phyloP scores from a whole-genome alignment of 768 basidiomycete genomes.

The Chalciporus piperatus region DNA sequence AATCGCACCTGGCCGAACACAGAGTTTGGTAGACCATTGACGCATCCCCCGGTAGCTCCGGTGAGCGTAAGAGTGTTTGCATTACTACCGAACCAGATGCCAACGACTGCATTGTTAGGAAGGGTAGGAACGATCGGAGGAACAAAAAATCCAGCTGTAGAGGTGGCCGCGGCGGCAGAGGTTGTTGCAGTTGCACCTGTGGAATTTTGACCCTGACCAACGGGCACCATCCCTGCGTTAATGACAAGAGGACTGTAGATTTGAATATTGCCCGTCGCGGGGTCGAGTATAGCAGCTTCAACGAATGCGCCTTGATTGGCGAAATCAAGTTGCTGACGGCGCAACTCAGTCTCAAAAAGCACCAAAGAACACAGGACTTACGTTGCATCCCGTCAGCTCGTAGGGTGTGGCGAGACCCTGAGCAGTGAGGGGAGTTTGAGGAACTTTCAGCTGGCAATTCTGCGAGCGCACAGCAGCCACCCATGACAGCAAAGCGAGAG shows the following conservation, averaged over 20 bases:
- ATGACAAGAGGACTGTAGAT: conserved; percentile 31
- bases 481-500: conserved; percentile 14
- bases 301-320: conserved; percentile 25
- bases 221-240: conserved; percentile 25
- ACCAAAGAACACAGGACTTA: neutral
- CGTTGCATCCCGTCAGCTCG: conserved; percentile 27
- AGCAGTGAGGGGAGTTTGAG: conserved; percentile 21
- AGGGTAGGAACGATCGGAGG: conserved; percentile 23
- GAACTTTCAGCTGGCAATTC: conserved; percentile 21
- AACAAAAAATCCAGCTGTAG: conserved; percentile 19
- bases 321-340: conserved; percentile 27
- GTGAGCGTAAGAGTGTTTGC: conserved; percentile 21
- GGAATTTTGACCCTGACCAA: conserved; percentile 6
- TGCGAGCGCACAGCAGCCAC: conserved; percentile 18
- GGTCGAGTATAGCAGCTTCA: conserved; percentile 30
- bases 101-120: conserved; percentile 23
- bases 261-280: conserved; percentile 24
- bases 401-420: conserved; percentile 28
- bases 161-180: neutral
- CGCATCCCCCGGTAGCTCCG: conserved; percentile 18
- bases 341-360: neutral
- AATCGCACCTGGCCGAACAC: conserved; percentile 24
- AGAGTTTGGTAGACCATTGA: conserved; percentile 22
- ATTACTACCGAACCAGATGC: conserved; percentile 30
- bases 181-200: neutral